phyloP scores from a whole-genome alignment of 129 eudicot genomes.

The Saposhnikovia divaricata region DNA sequence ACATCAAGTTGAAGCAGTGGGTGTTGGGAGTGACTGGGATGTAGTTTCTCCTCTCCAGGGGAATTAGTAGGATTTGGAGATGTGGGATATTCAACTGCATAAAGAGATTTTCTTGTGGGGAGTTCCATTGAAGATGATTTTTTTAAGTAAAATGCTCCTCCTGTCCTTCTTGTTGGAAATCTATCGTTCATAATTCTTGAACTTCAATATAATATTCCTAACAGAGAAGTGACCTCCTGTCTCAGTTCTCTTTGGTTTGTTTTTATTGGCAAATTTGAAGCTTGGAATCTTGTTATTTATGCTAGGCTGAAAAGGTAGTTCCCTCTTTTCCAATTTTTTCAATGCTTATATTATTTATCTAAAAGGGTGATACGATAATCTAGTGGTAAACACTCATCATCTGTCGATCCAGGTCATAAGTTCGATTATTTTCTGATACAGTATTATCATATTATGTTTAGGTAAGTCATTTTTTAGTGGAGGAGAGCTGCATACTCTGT shows the following conservation, averaged over 20 bases:
- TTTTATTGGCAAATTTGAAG: not conserved
- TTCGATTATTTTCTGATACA: not conserved
- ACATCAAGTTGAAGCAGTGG: slow-evolving; percentile 35
- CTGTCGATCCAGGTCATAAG: no score
- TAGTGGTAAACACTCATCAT: no score
- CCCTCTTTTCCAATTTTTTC: not conserved
- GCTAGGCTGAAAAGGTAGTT: not conserved
- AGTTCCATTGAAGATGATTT: slow-evolving; percentile 7
- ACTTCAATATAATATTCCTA: not conserved
- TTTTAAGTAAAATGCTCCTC: not conserved
- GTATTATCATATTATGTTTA: not conserved
- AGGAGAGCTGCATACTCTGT: not conserved
- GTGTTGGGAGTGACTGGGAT: slow-evolving; percentile 60
- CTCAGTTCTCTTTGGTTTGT: not conserved
- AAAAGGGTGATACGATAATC: no score
- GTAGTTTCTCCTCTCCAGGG: slow-evolving; percentile 33
- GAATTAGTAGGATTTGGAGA: slow-evolving; percentile 29
- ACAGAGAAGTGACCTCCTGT: not conserved
- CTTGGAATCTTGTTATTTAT: slow-evolving; percentile 8
- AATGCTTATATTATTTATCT: not conserved
- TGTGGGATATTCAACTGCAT: slow-evolving; percentile 43
- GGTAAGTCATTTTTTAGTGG: no score
- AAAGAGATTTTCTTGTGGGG: slow-evolving; percentile 16
- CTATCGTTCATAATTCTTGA: not conserved
- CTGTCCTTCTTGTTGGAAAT: slow-evolving; percentile 12